These are phyloP conservation scores for Syzygium malaccense DNA, from an alignment of 441 rosid genomes.

Conservation along the genomic window DNA sequence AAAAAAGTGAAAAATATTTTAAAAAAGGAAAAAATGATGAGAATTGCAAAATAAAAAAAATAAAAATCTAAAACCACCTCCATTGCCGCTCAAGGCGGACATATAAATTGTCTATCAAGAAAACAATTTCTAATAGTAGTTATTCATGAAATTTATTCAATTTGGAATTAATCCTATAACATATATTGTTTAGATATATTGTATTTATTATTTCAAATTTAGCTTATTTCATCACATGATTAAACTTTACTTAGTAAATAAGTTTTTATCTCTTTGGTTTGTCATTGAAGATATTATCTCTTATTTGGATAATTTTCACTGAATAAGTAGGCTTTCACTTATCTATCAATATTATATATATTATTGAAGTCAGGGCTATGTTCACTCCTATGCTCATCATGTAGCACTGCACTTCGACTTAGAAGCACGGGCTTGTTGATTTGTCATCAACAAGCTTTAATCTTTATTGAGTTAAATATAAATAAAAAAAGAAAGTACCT, in stretches of 20 bases:
- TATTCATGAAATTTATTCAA: background rate
- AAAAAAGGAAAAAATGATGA: too few species aligned
- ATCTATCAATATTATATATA: background rate
- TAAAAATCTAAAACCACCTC: background rate
- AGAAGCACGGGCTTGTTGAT: background rate
- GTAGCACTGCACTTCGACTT: background rate
- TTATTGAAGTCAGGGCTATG: accelerated
- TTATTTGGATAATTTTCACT: background rate
- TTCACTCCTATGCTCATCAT: background rate
- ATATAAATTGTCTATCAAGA: background rate
- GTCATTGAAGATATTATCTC: background rate
- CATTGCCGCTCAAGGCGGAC: background rate
- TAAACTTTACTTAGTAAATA: background rate
- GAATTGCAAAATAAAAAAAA: background rate
- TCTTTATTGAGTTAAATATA: background rate
- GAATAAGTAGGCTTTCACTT: background rate
- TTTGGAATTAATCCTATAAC: background rate
- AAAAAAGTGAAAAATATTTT: too few species aligned
- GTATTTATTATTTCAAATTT: background rate
- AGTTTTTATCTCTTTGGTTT: background rate
- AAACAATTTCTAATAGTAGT: background rate
- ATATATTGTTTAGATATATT: background rate
- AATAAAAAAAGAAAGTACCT: background rate
- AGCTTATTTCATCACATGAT: background rate
- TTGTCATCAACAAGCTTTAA: background rate